Percentiles rank a stretch among this genome's conserved stretches.
Evolutionary conservation across 2,329 filamentous ascomycete species (phyloP).

Genomic region (Microsporum audouinii): DNA sequence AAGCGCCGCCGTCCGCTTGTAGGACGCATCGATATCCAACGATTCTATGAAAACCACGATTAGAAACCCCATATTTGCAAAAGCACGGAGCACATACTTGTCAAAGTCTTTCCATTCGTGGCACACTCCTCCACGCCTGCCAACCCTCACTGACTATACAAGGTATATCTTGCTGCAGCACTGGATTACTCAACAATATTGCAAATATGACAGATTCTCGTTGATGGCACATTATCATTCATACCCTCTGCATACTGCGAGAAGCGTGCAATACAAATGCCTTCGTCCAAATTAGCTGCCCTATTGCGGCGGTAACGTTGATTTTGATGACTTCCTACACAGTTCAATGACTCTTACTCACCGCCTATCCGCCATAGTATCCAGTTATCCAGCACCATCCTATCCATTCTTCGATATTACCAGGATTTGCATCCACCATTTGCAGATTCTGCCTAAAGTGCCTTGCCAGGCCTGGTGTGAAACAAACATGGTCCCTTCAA

Average conservation of each 20-base stretch:
- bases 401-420: not conserved
- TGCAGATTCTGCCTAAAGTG: not conserved
- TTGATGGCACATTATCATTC: not conserved
- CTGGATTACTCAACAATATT: not conserved
- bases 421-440: not conserved
- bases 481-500: not conserved
- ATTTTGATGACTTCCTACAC: too few species aligned
- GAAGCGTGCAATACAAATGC: not conserved
- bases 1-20: not conserved
- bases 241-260: not conserved
- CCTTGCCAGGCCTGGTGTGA: not conserved
- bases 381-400: not conserved
- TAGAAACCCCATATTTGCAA: not conserved
- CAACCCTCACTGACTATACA: too few species aligned
- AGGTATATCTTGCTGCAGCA: not conserved
- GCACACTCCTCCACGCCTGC: not conserved
- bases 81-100: not conserved
- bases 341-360: not conserved
- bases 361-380: not conserved
- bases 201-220: not conserved
- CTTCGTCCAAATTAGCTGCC: not conserved
- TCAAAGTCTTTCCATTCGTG: not conserved
- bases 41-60: not conserved
- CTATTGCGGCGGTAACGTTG: not conserved
- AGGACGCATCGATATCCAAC: not conserved